phyloP scores from a whole-genome alignment of 139 green algal genomes.

The Chlorella sorokiniana region DNA sequence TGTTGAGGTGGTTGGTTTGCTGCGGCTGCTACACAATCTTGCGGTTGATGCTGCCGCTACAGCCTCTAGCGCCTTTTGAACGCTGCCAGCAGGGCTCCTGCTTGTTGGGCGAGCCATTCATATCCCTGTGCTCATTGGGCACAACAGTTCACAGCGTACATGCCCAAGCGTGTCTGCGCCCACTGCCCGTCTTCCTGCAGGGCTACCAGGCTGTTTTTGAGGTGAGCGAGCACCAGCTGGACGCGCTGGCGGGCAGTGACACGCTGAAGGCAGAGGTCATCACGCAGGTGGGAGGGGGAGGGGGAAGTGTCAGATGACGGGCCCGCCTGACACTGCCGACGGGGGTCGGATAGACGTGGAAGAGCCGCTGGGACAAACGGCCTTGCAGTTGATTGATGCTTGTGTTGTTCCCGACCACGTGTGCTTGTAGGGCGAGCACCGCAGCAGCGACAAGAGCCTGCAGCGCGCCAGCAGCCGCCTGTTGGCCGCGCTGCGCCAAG shows the following conservation, averaged over 20 bases:
- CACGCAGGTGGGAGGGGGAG: constrained; percentile 24
- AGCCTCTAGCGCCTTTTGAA: no score
- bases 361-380: neutral
- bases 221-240: constrained; percentile 63
- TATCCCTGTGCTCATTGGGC: no score
- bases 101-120: no score
- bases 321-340: no score
- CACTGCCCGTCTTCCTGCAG: neutral
- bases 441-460: constrained; percentile 33
- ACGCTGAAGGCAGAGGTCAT: constrained; percentile 50
- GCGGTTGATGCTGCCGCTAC: no score
- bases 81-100: no score
- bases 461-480: constrained; percentile 45
- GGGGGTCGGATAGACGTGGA: no score
- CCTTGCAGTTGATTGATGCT: neutral
- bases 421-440: constrained; percentile 20
- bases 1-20: no score
- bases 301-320: neutral
- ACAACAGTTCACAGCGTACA: neutral
- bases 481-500: constrained; percentile 49
- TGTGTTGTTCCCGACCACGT: no score
- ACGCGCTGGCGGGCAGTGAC: constrained; percentile 63
- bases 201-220: constrained; percentile 57
- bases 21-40: no score
- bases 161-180: neutral